Evolutionary conservation across 345 rosid species (phyloP), one percentile per base, ranked within the genome.

Genomic region (Nasturtium officinale): DNA sequence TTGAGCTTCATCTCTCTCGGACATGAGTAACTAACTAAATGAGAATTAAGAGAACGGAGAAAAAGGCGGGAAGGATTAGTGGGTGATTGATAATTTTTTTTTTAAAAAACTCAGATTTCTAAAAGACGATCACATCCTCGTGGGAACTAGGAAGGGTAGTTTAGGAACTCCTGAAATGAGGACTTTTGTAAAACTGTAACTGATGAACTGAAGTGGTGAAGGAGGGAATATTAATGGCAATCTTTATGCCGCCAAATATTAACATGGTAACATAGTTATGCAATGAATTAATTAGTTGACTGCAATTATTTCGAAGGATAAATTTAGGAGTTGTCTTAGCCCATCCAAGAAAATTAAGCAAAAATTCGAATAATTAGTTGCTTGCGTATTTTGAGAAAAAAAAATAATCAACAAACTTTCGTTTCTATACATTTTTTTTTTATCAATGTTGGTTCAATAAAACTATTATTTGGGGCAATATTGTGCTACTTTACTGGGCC

Each of bases 1-100:
- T 57, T 74, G 66, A 66, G 52, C 33, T 57, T 64, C 77, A 9
- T n/a, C 21, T 56, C 65, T 65, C 17, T 33, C 71, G 28, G 64
- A 46, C 29, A n/a, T n/a, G n/a, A 48, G 15, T 51, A 57, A 48
- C 53, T 47, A 35, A 57, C 53, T 35, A 46, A 57, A 61, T 74
- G 53, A 15, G 16, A 55, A 29, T 32, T n/a, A 42, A 43, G 13
- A 47, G 11, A 42, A 33, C 20, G 43, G 52, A 26, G 12, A 54
- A 51, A 40, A 51, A 20, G 13, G 74, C 50, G 78, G 74, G 69
- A 68, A 68, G 56, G 58, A 45, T 8, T 69, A 43, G 33, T 54
- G 75, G n/a, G n/a, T n/a, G n/a, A n/a, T n/a, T n/a, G n/a, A n/a
- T n/a, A n/a, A n/a, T n/a, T n/a, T n/a, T n/a, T n/a, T n/a, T n/a